phyloP scores from a whole-genome alignment of 192 early-diverging fungal genomes.

The Backusella psychrophila region DNA sequence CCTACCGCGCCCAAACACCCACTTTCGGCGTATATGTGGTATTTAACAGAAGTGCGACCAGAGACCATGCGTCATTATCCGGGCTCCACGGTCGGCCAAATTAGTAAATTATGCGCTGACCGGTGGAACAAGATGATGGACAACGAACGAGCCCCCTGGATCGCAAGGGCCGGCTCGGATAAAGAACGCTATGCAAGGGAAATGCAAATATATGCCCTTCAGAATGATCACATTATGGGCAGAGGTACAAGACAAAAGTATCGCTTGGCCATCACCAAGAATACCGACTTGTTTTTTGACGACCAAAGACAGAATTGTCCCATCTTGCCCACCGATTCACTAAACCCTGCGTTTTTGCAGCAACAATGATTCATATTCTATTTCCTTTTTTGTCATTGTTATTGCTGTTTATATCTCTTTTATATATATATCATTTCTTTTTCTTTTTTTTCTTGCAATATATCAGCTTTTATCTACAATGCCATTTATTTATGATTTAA shows the following conservation, averaged over 20 bases:
- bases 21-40: conserved; percentile 68
- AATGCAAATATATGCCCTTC: conserved; percentile 43
- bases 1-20: conserved; percentile 67
- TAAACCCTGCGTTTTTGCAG: neutral
- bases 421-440: too few relatives aligned
- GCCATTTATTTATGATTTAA: too few relatives aligned
- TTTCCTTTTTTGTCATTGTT: too few relatives aligned
- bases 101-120: conserved; percentile 63
- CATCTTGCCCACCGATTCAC: neutral
- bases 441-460: neutral
- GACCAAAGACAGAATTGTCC: neutral
- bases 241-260: conserved; percentile 30
- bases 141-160: conserved; percentile 49
- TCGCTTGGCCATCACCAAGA: neutral
- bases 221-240: conserved; percentile 16
- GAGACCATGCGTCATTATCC: conserved; percentile 53
- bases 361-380: neutral
- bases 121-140: conserved; percentile 50
- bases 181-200: conserved; percentile 61
- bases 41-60: conserved; percentile 57
- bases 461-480: neutral
- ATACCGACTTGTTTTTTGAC: neutral
- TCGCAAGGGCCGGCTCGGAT: conserved; percentile 48
- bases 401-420: too few relatives aligned
- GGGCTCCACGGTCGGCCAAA: conserved; percentile 61